A percentile compares a stretch with the other conserved stretches of the same genome.
Evolutionary conservation across 2,329 filamentous ascomycete species (phyloP).

Genomic region (Alternaria incomplexa): DNA sequence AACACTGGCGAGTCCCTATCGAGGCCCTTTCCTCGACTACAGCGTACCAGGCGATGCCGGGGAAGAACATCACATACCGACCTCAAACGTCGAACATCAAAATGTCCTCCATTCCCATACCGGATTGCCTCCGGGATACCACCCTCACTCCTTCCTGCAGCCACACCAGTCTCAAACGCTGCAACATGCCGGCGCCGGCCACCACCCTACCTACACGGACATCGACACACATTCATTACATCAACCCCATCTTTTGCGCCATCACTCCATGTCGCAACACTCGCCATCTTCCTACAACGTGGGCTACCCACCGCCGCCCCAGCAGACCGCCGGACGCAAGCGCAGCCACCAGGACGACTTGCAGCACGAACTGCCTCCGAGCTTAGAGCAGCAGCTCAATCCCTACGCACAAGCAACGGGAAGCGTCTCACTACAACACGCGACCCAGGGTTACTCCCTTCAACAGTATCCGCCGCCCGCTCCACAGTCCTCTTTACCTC

Average conservation of each 20-base stretch:
- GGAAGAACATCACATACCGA: slow-evolving; percentile 49
- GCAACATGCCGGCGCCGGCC: slow-evolving; percentile 45
- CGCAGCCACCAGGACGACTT: slow-evolving; percentile 51
- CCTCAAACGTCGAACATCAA: slow-evolving; percentile 51
- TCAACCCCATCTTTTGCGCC: slow-evolving; percentile 43
- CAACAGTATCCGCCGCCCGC: slow-evolving; percentile 43
- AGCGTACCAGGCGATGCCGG: slow-evolving; percentile 52
- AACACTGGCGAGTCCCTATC: slow-evolving; percentile 57
- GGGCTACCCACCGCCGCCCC: slow-evolving; percentile 40
- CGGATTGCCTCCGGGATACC: slow-evolving; percentile 42
- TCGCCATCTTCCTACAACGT: slow-evolving; percentile 47
- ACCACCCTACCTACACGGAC: slow-evolving; percentile 48
- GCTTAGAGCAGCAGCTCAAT: slow-evolving; percentile 49
- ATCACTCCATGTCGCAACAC: slow-evolving; percentile 46
- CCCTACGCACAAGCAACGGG: slow-evolving; percentile 46
- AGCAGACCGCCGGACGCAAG: slow-evolving; percentile 47
- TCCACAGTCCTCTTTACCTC: slow-evolving; percentile 35
- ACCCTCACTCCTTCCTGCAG: slow-evolving; percentile 45
- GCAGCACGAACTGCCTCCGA: slow-evolving; percentile 47
- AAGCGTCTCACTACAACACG: slow-evolving; percentile 49
- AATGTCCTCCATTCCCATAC: slow-evolving; percentile 50
- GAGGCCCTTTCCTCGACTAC: slow-evolving; percentile 56
- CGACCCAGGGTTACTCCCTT: slow-evolving; percentile 45
- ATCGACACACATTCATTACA: slow-evolving; percentile 48
- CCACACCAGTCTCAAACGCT: slow-evolving; percentile 46